Base-by-base conservation (phyloP, 306 rosid species). In the Rubus idaeus region DNA sequence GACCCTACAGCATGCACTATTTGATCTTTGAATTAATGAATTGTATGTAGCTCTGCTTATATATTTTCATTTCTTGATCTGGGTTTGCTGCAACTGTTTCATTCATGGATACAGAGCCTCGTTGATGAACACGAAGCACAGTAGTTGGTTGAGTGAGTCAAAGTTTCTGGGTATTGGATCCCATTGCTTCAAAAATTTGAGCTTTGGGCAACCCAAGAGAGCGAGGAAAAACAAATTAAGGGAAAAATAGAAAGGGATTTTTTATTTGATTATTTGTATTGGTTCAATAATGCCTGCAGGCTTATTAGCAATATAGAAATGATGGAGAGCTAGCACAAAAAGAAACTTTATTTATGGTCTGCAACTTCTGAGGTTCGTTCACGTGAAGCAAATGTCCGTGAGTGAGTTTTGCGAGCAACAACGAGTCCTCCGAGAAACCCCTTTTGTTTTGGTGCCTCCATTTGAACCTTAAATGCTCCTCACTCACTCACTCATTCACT, bases 331-430 rank as follows among this genome's bases (percentile, higher is more conserved):
- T 30, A 30, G 35, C 47, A 56, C 79, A 67, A 70, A 70, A 79
- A 71, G 49, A 77, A 75, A 51, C 51, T 57, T 71, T 40, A 65
- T 75, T 56, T 78, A 47, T 83, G 35, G 79, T 69, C 90, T 84
- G 86, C 80, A 74, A 79, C 75, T 70, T 66, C 80, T 50, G 87
- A 65, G 72, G 37, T 70, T 69, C 77, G 75, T 75, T 85, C 91
- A 87, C 91, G 87, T 85, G 88, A 85, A 82, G 85, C 63, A 57
- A 42, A 72, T 84, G 86, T 71, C 84, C 76, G 83, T 79, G 84
- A 75, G 74, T 75, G 6, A 64, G 46, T 42, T 35, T 62, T 12
- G 5, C 35, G 61, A 71, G 75, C 26, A 40, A 39, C 69, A 68
- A 35, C 26, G 51, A 52, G 51, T 45, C 63, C 75, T 45, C 73